A percentile compares a stretch with the other conserved stretches of the same genome.
phyloP scores from a whole-genome alignment of 2,329 filamentous ascomycete genomes.

The Plenodomus tracheiphilus region DNA sequence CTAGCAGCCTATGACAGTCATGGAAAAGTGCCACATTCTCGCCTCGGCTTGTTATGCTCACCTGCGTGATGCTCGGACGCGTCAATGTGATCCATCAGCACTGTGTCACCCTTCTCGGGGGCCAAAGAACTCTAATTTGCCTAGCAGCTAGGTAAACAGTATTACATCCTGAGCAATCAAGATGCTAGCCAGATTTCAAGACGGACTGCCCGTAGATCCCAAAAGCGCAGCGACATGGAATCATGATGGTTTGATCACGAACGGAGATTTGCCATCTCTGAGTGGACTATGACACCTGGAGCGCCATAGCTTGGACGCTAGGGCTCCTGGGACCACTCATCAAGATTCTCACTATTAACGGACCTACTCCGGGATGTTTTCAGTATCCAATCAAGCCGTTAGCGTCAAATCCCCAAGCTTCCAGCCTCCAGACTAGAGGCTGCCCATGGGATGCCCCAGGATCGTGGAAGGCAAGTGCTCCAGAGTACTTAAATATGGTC shows the following conservation, averaged over 20 bases:
- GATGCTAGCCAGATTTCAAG: not conserved
- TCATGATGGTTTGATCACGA: slow-evolving; percentile 4
- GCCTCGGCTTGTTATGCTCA: slow-evolving; percentile 6
- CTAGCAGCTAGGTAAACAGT: not conserved
- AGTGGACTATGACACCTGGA: not conserved
- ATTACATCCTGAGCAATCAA: not conserved
- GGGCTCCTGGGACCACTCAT: slow-evolving; percentile 4
- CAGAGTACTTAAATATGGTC: slow-evolving; percentile 26
- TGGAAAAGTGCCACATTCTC: slow-evolving; percentile 13
- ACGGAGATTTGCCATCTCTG: not conserved
- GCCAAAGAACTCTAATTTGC: not conserved
- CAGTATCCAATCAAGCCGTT: slow-evolving; percentile 17
- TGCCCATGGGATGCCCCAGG: slow-evolving; percentile 26
- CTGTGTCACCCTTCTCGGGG: slow-evolving; percentile 1
- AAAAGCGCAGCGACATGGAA: not conserved
- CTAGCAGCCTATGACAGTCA: slow-evolving; percentile 18
- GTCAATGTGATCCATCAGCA: not conserved
- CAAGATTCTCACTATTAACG: slow-evolving; percentile 12
- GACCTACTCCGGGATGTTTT: slow-evolving; percentile 12
- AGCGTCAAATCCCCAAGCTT: slow-evolving; percentile 24
- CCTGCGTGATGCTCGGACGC: slow-evolving; percentile 4
- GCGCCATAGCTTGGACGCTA: slow-evolving; percentile 14
- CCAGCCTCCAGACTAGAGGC: slow-evolving; percentile 22
- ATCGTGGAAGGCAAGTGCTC: slow-evolving; percentile 15
- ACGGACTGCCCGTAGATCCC: not conserved